These are phyloP conservation scores for Hamamelis virginiana DNA, from an alignment of 164 flowering plant genomes.

Conservation along the genomic window DNA sequence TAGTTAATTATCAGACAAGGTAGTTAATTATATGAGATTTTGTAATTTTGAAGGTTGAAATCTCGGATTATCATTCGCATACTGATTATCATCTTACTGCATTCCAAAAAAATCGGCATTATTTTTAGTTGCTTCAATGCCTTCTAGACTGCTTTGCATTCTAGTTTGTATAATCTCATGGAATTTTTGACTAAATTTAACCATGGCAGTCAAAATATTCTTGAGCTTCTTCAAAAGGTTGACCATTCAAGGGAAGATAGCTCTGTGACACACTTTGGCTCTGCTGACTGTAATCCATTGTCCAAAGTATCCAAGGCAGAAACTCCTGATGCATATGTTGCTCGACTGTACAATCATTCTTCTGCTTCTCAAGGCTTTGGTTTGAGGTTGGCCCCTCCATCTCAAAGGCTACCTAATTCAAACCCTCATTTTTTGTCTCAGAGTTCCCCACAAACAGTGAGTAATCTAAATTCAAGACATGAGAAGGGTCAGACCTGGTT, in stretches of 20 bases:
- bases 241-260: constrained; percentile 10
- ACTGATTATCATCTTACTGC: not conserved
- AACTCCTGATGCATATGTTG: constrained; percentile 7
- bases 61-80: not conserved
- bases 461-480: constrained; percentile 4
- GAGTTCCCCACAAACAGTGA: constrained; percentile 6
- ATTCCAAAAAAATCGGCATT: not conserved
- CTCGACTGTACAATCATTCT: constrained; percentile 3
- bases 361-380: constrained; percentile 16
- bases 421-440: not conserved
- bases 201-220: constrained; percentile 15
- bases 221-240: constrained; percentile 13
- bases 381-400: constrained; percentile 19
- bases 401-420: constrained; percentile 2
- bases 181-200: not conserved
- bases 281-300: constrained; percentile 1
- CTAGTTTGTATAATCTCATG: not conserved
- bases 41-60: not conserved
- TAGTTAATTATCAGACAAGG: constrained; percentile 26
- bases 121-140: not conserved
- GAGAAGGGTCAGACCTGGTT: not conserved
- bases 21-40: constrained; percentile 9
- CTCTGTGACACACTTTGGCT: not conserved
- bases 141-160: not conserved
- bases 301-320: constrained; percentile 3